phyloP scores from a whole-genome alignment of 345 rosid species.

The Crucihimalaya himalaica region DNA sequence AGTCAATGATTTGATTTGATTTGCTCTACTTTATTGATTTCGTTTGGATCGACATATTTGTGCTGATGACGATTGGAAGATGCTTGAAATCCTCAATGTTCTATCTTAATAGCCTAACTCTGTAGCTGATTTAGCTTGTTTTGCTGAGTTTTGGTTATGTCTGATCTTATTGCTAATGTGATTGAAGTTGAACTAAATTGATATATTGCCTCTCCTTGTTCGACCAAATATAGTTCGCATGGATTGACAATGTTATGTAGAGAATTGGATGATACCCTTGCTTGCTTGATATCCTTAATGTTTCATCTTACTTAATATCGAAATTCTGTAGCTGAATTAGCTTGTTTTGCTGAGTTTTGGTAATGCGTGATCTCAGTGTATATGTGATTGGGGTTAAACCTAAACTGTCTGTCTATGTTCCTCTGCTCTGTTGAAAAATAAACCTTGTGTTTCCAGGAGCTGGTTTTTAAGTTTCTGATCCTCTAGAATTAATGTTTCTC shows the following conservation, averaged over 20 bases:
- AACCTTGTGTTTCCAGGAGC: neutral
- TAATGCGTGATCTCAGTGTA: neutral
- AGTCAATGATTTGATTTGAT: neutral
- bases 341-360: neutral
- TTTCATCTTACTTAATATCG: neutral
- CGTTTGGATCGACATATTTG: neutral
- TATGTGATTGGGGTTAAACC: neutral
- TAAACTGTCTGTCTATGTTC: neutral
- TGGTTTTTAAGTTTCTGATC: slow-evolving; percentile 8
- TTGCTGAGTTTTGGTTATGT: neutral
- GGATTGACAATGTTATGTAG: neutral
- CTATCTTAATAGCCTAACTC: neutral
- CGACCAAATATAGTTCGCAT: neutral
- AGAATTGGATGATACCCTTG: no score
- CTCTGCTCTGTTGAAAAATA: neutral
- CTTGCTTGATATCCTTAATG: neutral
- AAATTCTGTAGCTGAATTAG: neutral
- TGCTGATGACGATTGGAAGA: neutral
- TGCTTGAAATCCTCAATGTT: neutral
- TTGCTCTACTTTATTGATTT: neutral
- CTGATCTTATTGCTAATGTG: neutral
- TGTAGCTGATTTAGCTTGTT: slow-evolving; percentile 6
- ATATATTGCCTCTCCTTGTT: neutral
- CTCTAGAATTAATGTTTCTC: neutral
- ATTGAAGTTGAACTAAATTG: neutral